Conservation (phyloP, 2,329 filamentous ascomycete genomes). For the Fusarium clavum region DNA sequence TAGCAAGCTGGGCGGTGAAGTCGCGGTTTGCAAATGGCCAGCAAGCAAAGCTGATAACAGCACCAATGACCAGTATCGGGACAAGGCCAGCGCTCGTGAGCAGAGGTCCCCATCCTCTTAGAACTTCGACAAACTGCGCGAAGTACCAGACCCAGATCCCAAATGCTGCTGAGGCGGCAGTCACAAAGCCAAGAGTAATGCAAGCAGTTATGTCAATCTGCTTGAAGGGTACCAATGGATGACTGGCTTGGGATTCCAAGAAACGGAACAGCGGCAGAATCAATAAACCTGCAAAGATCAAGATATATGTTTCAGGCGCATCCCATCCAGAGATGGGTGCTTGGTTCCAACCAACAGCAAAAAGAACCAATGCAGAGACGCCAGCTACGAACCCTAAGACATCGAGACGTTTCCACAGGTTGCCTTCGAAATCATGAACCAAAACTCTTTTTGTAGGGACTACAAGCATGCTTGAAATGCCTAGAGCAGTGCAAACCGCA, state of each 20-base stretch:
- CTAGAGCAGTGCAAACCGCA: constrained; percentile 37
- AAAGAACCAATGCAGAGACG: constrained; percentile 34
- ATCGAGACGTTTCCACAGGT: constrained; percentile 43
- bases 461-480: constrained; percentile 38
- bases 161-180: constrained; percentile 40
- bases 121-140: constrained; percentile 38
- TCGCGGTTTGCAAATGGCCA: constrained; percentile 36
- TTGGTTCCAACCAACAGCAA: constrained; percentile 45
- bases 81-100: constrained; percentile 39
- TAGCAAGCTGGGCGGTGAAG: constrained; percentile 30
- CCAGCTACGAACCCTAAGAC: constrained; percentile 27
- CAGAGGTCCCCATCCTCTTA: constrained; percentile 41
- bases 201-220: constrained; percentile 34
- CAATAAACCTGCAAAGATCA: constrained; percentile 37
- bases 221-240: constrained; percentile 42
- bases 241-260: constrained; percentile 37
- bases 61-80: constrained; percentile 38
- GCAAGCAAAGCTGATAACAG: constrained; percentile 26
- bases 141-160: constrained; percentile 46
- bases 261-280: constrained; percentile 27
- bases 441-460: constrained; percentile 36
- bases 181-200: constrained; percentile 33
- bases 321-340: constrained; percentile 36
- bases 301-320: constrained; percentile 30
- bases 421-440: constrained; percentile 43